Evolutionary conservation across 331 rosid species (phyloP).

Genomic region (Quercus tomentella): DNA sequence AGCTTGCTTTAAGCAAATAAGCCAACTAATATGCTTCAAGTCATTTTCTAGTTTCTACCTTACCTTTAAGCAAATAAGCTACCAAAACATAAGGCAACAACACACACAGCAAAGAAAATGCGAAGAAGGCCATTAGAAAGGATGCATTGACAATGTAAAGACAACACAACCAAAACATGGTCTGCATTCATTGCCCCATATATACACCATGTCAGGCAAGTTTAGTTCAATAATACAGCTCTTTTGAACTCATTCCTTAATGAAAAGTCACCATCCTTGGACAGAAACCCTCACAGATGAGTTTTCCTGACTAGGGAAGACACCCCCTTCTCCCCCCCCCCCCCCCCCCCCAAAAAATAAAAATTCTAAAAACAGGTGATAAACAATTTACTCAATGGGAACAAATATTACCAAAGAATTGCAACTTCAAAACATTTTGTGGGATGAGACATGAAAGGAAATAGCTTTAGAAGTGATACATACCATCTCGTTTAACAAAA

Average conservation of each 20-base stretch:
- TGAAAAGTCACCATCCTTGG: not conserved
- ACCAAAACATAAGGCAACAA: too few relatives aligned
- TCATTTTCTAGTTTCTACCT: too few relatives aligned
- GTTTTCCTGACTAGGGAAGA: not conserved
- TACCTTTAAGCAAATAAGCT: too few relatives aligned
- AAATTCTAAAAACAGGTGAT: not conserved
- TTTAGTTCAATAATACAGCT: not conserved
- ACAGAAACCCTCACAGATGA: not conserved
- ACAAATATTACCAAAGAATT: not conserved
- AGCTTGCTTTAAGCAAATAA: too few relatives aligned
- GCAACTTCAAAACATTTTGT: constrained; percentile 22
- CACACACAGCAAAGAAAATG: not conserved
- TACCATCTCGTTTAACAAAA: constrained; percentile 90
- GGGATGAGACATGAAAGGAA: constrained; percentile 11
- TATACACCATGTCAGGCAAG: too few relatives aligned
- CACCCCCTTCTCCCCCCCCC: too few relatives aligned
- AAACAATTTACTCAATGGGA: not conserved
- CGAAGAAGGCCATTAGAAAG: not conserved
- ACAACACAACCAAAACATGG: not conserved
- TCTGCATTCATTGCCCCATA: not conserved
- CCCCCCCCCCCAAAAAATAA: not conserved
- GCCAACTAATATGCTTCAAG: too few relatives aligned
- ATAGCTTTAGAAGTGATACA: constrained; percentile 18
- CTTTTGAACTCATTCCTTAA: not conserved
- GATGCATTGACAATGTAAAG: not conserved